These are phyloP conservation scores for Blastosporella zonata DNA, from an alignment of 1,284 basidiomycete species.

Conservation along the genomic window DNA sequence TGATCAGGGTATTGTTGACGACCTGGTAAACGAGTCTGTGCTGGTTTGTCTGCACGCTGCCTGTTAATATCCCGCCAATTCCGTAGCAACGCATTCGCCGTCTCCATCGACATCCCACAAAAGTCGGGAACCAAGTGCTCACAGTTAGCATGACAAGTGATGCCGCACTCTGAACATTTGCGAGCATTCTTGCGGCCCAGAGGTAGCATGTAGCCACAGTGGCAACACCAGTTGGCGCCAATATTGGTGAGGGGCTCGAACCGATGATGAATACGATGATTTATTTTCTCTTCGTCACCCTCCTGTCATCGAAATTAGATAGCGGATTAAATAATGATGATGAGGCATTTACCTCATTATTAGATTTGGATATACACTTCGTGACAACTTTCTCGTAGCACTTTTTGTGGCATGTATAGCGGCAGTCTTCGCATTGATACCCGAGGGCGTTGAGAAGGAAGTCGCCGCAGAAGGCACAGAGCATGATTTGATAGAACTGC, in stretches of 20 bases:
- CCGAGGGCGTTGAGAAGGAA: constrained; percentile 97
- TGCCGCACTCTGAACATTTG: constrained; percentile 93
- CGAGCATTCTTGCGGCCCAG: constrained; percentile 96
- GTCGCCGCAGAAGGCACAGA: constrained; percentile 97
- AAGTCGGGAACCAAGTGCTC: constrained; percentile 99
- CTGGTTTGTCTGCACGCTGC: constrained; percentile 44
- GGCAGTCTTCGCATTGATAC: constrained; percentile 99
- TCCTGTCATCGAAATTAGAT: constrained; percentile 49
- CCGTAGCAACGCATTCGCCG: constrained; percentile 89
- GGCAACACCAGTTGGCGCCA: constrained; percentile 99
- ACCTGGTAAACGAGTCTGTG: constrained; percentile 31
- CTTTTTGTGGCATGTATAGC: constrained; percentile 98
- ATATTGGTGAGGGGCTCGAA: constrained; percentile 98
- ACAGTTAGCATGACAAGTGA: constrained; percentile 97
- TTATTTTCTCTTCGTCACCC: constrained; percentile 97
- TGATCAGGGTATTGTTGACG: constrained; percentile 32
- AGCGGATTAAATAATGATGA: neutral
- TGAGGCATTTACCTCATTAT: constrained; percentile 72
- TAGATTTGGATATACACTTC: constrained; percentile 98
- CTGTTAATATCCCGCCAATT: constrained; percentile 87
- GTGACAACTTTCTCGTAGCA: constrained; percentile 99
- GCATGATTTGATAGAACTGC: constrained; percentile 98
- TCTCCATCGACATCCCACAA: constrained; percentile 99
- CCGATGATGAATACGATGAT: constrained; percentile 98
- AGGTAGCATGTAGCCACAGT: constrained; percentile 98